Evolutionary conservation across 495 filamentous ascomycete genomes (phyloP), one percentile per base, ranked within the genome.

Genomic region (Podospora pseudopauciseta): DNA sequence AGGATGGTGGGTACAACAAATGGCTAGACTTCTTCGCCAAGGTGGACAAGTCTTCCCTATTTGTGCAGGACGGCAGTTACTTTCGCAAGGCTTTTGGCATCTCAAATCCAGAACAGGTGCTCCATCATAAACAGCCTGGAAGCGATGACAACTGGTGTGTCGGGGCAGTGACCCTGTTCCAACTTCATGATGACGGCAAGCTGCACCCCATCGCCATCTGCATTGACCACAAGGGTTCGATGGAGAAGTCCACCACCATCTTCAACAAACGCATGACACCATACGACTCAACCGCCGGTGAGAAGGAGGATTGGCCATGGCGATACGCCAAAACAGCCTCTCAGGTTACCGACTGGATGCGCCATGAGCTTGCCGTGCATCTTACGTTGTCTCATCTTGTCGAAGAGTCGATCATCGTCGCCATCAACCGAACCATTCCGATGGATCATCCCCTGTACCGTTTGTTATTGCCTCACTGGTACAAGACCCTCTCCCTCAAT

Each of bases 281-380:
- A 0, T 55, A 56, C 6, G 74, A 79, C 63, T 70, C 73, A 2
- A 73, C 66, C 20, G 32, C 32, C 27, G 69, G 71, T 26, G 81
- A 84, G 65, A 77, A 78, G 61, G 65, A 77, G 1, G 83, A 85
- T 74, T 85, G 81, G 82, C 76, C 80, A 0, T 85, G 83, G 83
- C 72, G 83, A 58, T 85, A 84, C 71, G 83, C 83, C 20, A 85
- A 85, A 69, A 83, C 81, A 1, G 83, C 81, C 64, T 80, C 78
- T 6, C 83, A 84, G 65, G 75, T 76, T 13, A 78, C 79, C 0
- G 83, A 85, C 72, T 85, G 83, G 83, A 73, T 79, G 65, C 73
- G 81, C 20, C 83, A 85, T 70, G 82, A 84, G 70, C 60, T 84
- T 53, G 71, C 68, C 2, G 77, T 83, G 11, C 83, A 85, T 66